A percentile compares a stretch with the other conserved stretches of the same genome.
phyloP scores from a whole-genome alignment of 768 basidiomycete species.

The Boletus pseudopeckii region DNA sequence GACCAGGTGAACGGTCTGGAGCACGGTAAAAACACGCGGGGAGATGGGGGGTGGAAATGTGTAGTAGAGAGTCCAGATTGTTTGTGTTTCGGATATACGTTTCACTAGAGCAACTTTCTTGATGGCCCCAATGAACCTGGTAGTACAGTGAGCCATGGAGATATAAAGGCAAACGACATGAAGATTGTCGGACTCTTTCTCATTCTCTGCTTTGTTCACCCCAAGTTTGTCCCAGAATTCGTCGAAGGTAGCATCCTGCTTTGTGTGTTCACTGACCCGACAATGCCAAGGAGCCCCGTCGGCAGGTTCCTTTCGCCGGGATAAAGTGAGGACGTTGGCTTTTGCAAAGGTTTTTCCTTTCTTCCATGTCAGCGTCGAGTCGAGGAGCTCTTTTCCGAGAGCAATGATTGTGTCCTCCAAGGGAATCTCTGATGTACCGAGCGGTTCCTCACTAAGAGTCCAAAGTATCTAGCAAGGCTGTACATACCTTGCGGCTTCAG shows the following conservation, averaged over 20 bases:
- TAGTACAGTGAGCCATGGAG: not conserved
- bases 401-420: conserved; percentile 54
- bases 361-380: conserved; percentile 60
- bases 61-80: conserved; percentile 72
- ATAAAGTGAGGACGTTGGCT: conserved; percentile 52
- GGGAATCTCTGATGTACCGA: conserved; percentile 48
- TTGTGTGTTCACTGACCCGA: conserved; percentile 61
- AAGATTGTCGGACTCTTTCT: conserved; percentile 52
- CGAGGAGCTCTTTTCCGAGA: conserved; percentile 53
- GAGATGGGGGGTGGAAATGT: conserved; percentile 68
- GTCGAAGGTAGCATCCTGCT: conserved; percentile 69
- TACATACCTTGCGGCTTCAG: conserved; percentile 39
- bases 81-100: conserved; percentile 57
- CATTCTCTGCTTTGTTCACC: conserved; percentile 61
- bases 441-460: not conserved
- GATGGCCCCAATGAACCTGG: conserved; percentile 64
- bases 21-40: conserved; percentile 71
- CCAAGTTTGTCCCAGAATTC: conserved; percentile 70
- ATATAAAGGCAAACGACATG: not conserved
- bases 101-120: conserved; percentile 62
- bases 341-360: conserved; percentile 60
- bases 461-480: not conserved
- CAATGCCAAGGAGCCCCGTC: conserved; percentile 68
- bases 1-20: conserved; percentile 58
- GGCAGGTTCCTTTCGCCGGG: conserved; percentile 46